phyloP scores from a whole-genome alignment of 129 eudicot genomes.

The Smallanthus sonchifolius region DNA sequence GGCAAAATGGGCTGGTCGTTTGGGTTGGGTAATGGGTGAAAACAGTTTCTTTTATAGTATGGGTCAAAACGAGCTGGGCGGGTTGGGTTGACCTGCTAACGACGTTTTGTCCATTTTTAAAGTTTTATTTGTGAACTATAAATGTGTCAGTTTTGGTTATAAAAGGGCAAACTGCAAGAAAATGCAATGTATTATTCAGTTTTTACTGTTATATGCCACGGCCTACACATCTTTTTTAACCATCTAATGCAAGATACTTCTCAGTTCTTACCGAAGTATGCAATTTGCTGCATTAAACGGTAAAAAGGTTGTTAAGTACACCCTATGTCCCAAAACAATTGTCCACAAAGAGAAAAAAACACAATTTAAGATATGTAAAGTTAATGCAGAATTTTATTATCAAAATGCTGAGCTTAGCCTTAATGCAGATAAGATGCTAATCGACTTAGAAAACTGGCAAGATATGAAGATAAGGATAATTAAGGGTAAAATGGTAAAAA shows the following conservation, averaged over 20 bases:
- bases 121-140: background rate
- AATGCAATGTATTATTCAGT: background rate
- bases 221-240: background rate
- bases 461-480: background rate
- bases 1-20: background rate
- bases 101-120: background rate
- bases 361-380: background rate
- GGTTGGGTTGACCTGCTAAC: background rate
- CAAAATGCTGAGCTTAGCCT: background rate
- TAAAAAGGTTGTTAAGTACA: background rate
- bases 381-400: background rate
- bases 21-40: background rate
- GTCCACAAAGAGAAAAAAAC: background rate
- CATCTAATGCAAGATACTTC: background rate
- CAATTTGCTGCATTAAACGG: background rate
- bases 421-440: background rate
- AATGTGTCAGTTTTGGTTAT: background rate
- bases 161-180: background rate
- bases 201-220: background rate
- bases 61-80: background rate
- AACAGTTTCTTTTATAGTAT: background rate
- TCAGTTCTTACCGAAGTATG: background rate
- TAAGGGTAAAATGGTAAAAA: background rate
- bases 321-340: background rate
- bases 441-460: background rate